Percentiles rank a stretch among this genome's conserved stretches.
These are phyloP conservation scores for Naganishia sp. DNA, from an alignment of 1,284 basidiomycete genomes.

Conservation along the genomic window DNA sequence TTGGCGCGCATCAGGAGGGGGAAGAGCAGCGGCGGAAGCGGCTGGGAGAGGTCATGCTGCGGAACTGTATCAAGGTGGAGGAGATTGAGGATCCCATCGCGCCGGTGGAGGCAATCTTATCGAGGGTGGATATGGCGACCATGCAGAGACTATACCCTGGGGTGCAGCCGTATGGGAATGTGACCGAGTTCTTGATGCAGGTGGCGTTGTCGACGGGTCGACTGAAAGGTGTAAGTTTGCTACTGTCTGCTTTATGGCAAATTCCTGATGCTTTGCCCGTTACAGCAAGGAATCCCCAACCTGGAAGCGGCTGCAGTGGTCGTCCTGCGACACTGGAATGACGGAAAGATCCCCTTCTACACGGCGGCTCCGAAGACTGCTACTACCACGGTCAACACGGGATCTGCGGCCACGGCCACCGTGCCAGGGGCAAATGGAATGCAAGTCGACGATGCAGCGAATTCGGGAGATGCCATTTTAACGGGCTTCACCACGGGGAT, in stretches of 20 bases:
- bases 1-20: constrained; percentile 55
- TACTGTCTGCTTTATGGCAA: not conserved
- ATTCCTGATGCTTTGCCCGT: not conserved
- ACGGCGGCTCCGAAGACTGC: constrained; percentile 69
- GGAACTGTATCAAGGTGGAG: constrained; percentile 91
- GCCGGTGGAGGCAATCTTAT: constrained; percentile 82
- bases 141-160: constrained; percentile 75
- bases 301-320: constrained; percentile 77
- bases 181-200: constrained; percentile 87
- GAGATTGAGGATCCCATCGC: constrained; percentile 86
- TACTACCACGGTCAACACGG: constrained; percentile 65
- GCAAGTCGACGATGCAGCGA: constrained; percentile 39
- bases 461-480: constrained; percentile 50
- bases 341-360: constrained; percentile 90
- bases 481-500: constrained; percentile 51
- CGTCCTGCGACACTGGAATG: constrained; percentile 93
- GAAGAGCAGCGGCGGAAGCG: constrained; percentile 59
- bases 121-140: constrained; percentile 67
- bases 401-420: constrained; percentile 28
- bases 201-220: constrained; percentile 82
- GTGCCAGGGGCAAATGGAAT: constrained; percentile 37
- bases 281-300: constrained; percentile 86
- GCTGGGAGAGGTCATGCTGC: constrained; percentile 72
- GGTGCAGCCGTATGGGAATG: constrained; percentile 68
- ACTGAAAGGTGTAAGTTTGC: constrained; percentile 66